Evolutionary conservation across 2,329 filamentous ascomycete species (phyloP).

Genomic region (Colletotrichum limetticola): DNA sequence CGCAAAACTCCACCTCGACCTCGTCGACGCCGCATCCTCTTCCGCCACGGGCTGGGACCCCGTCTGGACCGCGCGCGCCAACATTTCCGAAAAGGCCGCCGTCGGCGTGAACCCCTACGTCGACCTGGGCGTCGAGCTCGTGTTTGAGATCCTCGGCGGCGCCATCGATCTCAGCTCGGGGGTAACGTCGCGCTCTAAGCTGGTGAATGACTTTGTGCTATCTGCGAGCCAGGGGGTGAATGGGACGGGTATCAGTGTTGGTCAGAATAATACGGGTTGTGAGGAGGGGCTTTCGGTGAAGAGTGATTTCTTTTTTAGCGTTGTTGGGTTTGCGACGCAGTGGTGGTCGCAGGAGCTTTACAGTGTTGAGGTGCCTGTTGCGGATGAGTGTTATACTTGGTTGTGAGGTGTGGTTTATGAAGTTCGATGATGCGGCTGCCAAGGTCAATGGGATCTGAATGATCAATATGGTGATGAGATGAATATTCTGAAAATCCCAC

Average conservation of each 20-base stretch:
- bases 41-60: slow-evolving; percentile 41
- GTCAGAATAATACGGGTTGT: slow-evolving; percentile 34
- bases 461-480: too few species aligned
- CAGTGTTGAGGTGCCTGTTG: slow-evolving; percentile 40
- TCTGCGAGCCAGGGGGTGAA: slow-evolving; percentile 36
- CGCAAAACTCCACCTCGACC: slow-evolving; percentile 41
- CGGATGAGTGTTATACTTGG: slow-evolving; percentile 42
- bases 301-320: slow-evolving; percentile 41
- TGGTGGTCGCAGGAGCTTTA: slow-evolving; percentile 41
- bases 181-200: slow-evolving; percentile 40
- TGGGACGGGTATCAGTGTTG: slow-evolving; percentile 31
- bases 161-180: slow-evolving; percentile 41
- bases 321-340: slow-evolving; percentile 40
- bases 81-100: slow-evolving; percentile 38
- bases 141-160: slow-evolving; percentile 39
- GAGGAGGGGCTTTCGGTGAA: slow-evolving; percentile 39
- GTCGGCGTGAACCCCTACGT: slow-evolving; percentile 40
- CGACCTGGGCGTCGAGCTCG: slow-evolving; percentile 38
- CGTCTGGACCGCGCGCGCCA: slow-evolving; percentile 44
- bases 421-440: not conserved
- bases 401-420: not conserved
- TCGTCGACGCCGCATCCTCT: slow-evolving; percentile 42
- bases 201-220: slow-evolving; percentile 40
- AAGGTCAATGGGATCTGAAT: too few species aligned
- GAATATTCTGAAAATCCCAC: not conserved